Conservation (phyloP, 2,329 filamentous ascomycete genomes). For the Neonectria faginata region DNA sequence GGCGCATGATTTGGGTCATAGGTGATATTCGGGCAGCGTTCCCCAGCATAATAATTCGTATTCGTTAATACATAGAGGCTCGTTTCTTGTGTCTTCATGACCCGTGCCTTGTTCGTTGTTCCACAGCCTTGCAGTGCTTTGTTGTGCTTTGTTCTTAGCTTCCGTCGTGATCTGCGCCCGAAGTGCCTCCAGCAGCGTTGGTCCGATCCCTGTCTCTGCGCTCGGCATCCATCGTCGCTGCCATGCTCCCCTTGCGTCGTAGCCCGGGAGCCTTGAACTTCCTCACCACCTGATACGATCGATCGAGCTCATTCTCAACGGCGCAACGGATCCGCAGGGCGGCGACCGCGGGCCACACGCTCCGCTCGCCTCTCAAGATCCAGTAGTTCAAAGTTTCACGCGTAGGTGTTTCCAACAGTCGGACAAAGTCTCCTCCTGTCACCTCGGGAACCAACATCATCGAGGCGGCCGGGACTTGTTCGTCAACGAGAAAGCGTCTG, state of each 20-base stretch:
- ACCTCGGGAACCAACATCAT: conserved; percentile 88
- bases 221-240: conserved; percentile 43
- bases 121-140: conserved; percentile 13
- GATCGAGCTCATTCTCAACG: conserved; percentile 88
- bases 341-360: conserved; percentile 90
- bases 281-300: conserved; percentile 83
- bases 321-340: conserved; percentile 85
- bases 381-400: conserved; percentile 82
- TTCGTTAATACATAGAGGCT: not conserved
- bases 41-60: not conserved
- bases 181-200: conserved; percentile 22
- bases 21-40: not conserved
- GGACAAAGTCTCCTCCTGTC: conserved; percentile 76
- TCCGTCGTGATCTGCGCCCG: conserved; percentile 23
- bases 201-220: conserved; percentile 31
- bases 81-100: conserved; percentile 1
- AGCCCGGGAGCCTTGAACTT: conserved; percentile 67
- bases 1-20: not conserved
- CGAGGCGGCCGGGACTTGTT: conserved; percentile 80
- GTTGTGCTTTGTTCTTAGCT: conserved; percentile 32
- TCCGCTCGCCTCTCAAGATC: conserved; percentile 85
- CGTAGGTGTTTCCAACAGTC: conserved; percentile 86
- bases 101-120: conserved; percentile 9
- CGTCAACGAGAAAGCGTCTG: conserved; percentile 83
- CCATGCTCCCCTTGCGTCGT: conserved; percentile 59